Evolutionary conservation across 1,139 yeast species (phyloP).

Genomic region (Waltiozyma sp.): DNA sequence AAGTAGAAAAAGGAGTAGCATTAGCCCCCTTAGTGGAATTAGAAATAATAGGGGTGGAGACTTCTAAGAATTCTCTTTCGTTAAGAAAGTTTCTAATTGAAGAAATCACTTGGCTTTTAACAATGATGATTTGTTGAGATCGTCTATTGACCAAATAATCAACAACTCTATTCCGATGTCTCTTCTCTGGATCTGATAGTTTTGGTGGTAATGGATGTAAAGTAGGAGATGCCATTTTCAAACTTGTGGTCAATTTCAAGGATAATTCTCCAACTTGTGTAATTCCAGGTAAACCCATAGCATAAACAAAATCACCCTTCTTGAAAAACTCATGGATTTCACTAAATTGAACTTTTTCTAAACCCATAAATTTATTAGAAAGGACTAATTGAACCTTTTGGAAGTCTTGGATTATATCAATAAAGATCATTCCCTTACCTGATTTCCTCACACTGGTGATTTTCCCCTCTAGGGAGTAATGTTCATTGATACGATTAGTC

Average conservation of each 20-base stretch:
- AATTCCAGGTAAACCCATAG: slow-evolving; percentile 58
- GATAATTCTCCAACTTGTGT: slow-evolving; percentile 77
- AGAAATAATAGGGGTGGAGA: slow-evolving; percentile 77
- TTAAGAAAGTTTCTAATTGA: slow-evolving; percentile 48
- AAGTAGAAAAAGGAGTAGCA: slow-evolving; percentile 71
- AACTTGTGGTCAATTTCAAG: slow-evolving; percentile 40
- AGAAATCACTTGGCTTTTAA: slow-evolving; percentile 43
- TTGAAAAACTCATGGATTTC: slow-evolving; percentile 36
- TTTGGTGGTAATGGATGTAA: slow-evolving; percentile 62
- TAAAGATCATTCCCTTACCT: slow-evolving; percentile 56
- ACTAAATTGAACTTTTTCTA: slow-evolving; percentile 32
- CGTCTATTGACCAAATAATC: slow-evolving; percentile 56
- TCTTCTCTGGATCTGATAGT: slow-evolving; percentile 40
- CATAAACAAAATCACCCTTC: slow-evolving; percentile 62
- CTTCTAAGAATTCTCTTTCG: slow-evolving; percentile 57
- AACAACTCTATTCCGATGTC: slow-evolving; percentile 60
- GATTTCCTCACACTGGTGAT: slow-evolving; percentile 45
- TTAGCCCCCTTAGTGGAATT: slow-evolving; percentile 76
- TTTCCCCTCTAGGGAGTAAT: slow-evolving; percentile 39
- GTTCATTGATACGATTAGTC: slow-evolving; percentile 15
- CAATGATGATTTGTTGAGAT: slow-evolving; percentile 37
- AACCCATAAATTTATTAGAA: slow-evolving; percentile 36
- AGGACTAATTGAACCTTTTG: slow-evolving; percentile 49
- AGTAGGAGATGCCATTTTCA: slow-evolving; percentile 54
- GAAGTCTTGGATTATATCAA: slow-evolving; percentile 56